Evolutionary conservation across 805 yeast species (phyloP).

Genomic region (Wickerhamomyces rabaulensis): DNA sequence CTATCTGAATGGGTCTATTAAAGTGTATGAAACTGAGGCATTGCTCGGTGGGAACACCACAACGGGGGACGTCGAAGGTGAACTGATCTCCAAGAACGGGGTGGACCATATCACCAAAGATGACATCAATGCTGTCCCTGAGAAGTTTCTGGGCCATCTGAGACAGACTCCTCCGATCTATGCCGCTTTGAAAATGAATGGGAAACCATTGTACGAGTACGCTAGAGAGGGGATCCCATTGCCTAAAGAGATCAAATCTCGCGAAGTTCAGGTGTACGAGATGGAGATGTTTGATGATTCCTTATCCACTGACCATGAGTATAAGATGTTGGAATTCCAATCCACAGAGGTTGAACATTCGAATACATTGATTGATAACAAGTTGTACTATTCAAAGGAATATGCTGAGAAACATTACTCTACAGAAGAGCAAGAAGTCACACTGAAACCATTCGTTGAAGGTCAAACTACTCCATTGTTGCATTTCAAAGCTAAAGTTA

Average conservation of each 20-base stretch:
- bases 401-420: constrained; percentile 40
- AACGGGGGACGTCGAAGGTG: constrained; percentile 92
- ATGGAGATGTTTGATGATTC: constrained; percentile 51
- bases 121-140: constrained; percentile 42
- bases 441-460: constrained; percentile 32
- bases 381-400: constrained; percentile 53
- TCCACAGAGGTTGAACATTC: constrained; percentile 33
- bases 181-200: constrained; percentile 91
- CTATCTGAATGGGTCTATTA: constrained; percentile 69
- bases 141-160: constrained; percentile 72
- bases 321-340: constrained; percentile 44
- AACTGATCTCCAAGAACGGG: constrained; percentile 54
- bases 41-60: constrained; percentile 87
- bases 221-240: constrained; percentile 84
- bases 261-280: constrained; percentile 59
- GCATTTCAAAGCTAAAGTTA: constrained; percentile 72
- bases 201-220: constrained; percentile 89
- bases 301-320: constrained; percentile 51
- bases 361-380: constrained; percentile 50
- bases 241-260: constrained; percentile 75
- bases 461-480: constrained; percentile 48
- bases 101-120: constrained; percentile 53
- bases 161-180: constrained; percentile 93
- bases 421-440: constrained; percentile 36
- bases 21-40: constrained; percentile 80